Conservation (phyloP, 2,329 filamentous ascomycete species). For the Tolypocladium endophyticum region DNA sequence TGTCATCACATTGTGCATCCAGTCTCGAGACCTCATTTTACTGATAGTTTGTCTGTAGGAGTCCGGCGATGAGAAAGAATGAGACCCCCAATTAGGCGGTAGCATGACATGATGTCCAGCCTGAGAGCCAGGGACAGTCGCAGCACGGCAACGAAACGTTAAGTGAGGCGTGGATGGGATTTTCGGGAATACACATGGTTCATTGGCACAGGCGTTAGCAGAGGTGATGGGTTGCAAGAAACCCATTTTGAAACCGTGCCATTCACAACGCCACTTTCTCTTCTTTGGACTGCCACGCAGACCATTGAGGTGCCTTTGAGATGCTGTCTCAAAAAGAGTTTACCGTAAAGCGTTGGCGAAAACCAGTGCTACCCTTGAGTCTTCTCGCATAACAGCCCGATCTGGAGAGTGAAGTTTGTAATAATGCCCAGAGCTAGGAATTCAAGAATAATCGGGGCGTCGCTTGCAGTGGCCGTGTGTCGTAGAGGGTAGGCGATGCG, state of each 20-base stretch:
- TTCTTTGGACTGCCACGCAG: neutral
- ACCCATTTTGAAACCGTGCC: neutral
- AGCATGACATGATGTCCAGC: neutral
- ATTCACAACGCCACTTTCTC: neutral
- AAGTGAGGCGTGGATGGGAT: neutral
- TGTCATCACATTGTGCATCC: conserved; percentile 9
- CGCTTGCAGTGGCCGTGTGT: neutral
- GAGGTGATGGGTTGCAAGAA: neutral
- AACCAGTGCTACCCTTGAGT: neutral
- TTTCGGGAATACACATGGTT: neutral
- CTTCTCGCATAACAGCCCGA: neutral
- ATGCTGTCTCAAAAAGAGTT: neutral
- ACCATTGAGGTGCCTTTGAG: neutral
- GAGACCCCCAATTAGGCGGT: neutral
- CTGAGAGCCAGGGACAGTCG: neutral
- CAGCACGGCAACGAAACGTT: neutral
- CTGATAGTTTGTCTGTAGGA: conserved; percentile 12
- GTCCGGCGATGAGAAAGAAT: conserved; percentile 8
- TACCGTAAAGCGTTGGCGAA: neutral
- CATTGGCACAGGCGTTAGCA: neutral
- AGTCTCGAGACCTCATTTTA: conserved; percentile 13
- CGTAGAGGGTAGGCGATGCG: neutral
- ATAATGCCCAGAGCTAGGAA: neutral
- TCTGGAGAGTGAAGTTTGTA: neutral
- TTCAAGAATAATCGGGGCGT: neutral